Evolutionary conservation across 352 stramenopile genomes (phyloP).

Genomic region (Blastocystis sp.): DNA sequence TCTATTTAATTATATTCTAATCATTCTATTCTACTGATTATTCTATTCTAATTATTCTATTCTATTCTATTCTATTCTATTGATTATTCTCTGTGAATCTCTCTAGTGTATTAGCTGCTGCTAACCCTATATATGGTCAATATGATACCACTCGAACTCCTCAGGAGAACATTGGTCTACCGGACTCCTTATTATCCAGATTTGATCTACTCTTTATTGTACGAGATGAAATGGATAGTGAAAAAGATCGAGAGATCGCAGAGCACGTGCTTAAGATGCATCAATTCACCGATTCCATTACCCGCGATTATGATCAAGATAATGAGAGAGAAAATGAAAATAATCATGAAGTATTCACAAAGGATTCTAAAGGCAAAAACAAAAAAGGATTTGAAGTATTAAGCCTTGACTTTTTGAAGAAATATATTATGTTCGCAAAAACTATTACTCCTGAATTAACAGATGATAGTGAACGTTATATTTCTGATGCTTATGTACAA

Average conservation of each 20-base stretch:
- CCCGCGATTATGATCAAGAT: conserved; percentile 52
- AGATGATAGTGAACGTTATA: conserved; percentile 64
- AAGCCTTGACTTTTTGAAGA: conserved; percentile 84
- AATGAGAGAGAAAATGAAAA: conserved; percentile 48
- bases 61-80: too few species aligned
- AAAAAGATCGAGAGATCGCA: conserved; percentile 73
- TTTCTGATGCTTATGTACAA: conserved; percentile 83
- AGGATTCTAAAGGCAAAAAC: conserved; percentile 40
- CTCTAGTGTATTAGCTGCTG: conserved; percentile 77
- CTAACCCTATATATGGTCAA: conserved; percentile 96
- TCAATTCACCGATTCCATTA: conserved; percentile 68
- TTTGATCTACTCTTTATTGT: conserved; percentile 99
- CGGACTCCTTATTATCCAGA: conserved; percentile 92
- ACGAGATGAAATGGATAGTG: conserved; percentile 27
- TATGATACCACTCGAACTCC: conserved; percentile 91
- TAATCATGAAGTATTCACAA: conserved; percentile 44
- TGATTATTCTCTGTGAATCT: too few species aligned
- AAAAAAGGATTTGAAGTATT: conserved; percentile 53
- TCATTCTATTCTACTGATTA: too few species aligned
- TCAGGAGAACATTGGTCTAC: conserved; percentile 94
- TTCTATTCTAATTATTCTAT: too few species aligned
- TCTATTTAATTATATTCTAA: too few species aligned
- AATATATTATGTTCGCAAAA: conserved; percentile 98
- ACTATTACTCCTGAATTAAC: conserved; percentile 52
- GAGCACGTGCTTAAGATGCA: conserved; percentile 90